These are phyloP conservation scores for Calonectria hawksworthii DNA, from an alignment of 2,329 filamentous ascomycete species.

Conservation along the genomic window DNA sequence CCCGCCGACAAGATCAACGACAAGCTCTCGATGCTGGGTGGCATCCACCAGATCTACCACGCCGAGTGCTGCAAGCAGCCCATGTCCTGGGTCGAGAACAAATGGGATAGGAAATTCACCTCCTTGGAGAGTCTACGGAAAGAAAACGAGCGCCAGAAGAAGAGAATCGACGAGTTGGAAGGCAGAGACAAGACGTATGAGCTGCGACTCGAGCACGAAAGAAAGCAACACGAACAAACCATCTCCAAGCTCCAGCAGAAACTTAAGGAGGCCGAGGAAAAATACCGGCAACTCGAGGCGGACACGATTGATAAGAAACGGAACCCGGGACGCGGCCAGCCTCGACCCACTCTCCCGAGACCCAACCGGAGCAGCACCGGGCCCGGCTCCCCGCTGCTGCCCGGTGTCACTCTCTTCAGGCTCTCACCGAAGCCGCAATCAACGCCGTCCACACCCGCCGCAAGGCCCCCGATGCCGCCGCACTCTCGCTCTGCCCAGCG, in stretches of 20 bases:
- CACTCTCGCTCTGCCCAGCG: conserved; percentile 38
- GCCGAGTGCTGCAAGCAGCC: conserved; percentile 59
- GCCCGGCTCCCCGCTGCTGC: conserved; percentile 28
- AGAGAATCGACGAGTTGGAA: conserved; percentile 52
- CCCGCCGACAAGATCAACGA: conserved; percentile 55
- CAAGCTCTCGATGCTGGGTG: conserved; percentile 60
- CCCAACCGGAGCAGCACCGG: conserved; percentile 32
- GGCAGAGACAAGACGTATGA: conserved; percentile 58
- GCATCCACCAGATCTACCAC: conserved; percentile 63
- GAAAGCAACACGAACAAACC: conserved; percentile 51
- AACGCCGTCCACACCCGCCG: conserved; percentile 40
- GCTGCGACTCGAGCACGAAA: conserved; percentile 53
- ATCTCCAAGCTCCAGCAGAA: conserved; percentile 51
- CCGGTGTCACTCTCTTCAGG: conserved; percentile 30
- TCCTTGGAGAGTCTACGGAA: conserved; percentile 46
- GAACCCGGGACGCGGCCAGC: conserved; percentile 32
- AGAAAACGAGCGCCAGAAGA: conserved; percentile 52
- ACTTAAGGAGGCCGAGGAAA: conserved; percentile 53
- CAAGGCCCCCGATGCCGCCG: conserved; percentile 33
- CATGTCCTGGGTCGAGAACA: conserved; percentile 52
- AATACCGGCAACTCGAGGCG: conserved; percentile 48
- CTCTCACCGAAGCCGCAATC: conserved; percentile 41
- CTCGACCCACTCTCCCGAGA: conserved; percentile 35
- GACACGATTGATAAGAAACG: conserved; percentile 40
- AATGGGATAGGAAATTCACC: conserved; percentile 53